These are phyloP conservation scores for Protomyces gravidus DNA, from an alignment of 1,139 yeast genomes.

Conservation along the genomic window DNA sequence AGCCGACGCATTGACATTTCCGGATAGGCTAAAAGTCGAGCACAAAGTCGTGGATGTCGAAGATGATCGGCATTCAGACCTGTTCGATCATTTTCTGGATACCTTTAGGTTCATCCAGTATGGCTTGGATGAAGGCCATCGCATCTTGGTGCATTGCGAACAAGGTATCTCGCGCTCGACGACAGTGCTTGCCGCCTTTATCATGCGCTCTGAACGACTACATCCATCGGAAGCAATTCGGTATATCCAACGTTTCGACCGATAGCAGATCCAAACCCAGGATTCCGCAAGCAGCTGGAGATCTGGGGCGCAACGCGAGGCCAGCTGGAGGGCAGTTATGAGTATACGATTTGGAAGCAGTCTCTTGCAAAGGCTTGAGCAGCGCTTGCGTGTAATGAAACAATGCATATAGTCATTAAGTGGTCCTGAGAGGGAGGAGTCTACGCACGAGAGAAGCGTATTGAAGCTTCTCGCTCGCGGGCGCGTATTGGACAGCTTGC, in stretches of 20 bases:
- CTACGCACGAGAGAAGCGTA: neutral
- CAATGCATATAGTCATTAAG: too few relatives aligned
- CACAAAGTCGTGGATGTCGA: slow-evolving; percentile 65
- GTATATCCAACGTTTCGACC: slow-evolving; percentile 62
- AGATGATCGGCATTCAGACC: slow-evolving; percentile 59
- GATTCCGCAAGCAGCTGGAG: slow-evolving; percentile 66
- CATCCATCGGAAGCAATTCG: slow-evolving; percentile 58
- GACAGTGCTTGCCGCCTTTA: slow-evolving; percentile 64
- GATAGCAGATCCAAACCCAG: slow-evolving; percentile 63
- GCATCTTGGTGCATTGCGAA: slow-evolving; percentile 43
- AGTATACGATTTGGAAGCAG: slow-evolving; percentile 16
- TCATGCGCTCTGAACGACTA: slow-evolving; percentile 69
- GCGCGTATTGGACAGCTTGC: neutral
- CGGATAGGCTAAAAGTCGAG: slow-evolving; percentile 38
- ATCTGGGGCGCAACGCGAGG: slow-evolving; percentile 42
- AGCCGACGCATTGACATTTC: neutral
- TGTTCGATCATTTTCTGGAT: slow-evolving; percentile 57
- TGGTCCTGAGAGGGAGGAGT: too few relatives aligned
- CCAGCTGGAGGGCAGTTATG: slow-evolving; percentile 8
- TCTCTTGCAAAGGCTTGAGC: neutral
- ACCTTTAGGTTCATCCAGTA: slow-evolving; percentile 63
- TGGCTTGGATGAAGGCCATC: slow-evolving; percentile 47
- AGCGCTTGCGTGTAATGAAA: too few relatives aligned
- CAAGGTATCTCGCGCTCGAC: slow-evolving; percentile 86
- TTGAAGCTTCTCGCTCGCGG: neutral